A percentile compares a stretch with the other conserved stretches of the same genome.
phyloP scores from a whole-genome alignment of 2,329 filamentous ascomycete species.

The Aureobasidium sp. region DNA sequence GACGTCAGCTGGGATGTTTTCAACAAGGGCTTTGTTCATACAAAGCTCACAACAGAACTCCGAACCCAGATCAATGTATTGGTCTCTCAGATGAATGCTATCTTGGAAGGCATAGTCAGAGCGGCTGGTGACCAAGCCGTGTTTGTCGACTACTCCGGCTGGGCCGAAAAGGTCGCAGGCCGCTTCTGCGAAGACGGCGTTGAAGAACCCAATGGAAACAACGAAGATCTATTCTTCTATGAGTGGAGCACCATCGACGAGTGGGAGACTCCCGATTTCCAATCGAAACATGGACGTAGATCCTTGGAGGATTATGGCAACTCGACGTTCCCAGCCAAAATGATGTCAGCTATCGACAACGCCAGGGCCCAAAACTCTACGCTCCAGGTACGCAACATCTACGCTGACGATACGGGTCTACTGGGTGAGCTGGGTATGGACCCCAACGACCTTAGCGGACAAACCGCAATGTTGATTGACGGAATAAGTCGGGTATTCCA shows the following conservation, averaged over 20 bases:
- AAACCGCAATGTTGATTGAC: neutral
- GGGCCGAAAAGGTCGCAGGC: neutral
- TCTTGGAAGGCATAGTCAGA: neutral
- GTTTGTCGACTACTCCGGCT: neutral
- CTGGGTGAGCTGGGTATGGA: neutral
- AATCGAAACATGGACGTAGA: too few relatives aligned
- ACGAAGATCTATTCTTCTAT: neutral
- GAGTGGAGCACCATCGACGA: neutral
- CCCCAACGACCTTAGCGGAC: neutral
- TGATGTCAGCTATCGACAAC: neutral
- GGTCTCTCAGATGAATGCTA: neutral
- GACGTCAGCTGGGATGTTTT: neutral
- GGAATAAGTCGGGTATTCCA: neutral
- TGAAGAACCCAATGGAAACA: neutral
- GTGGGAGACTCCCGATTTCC: neutral
- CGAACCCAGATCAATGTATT: neutral
- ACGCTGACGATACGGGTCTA: neutral
- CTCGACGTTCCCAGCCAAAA: neutral
- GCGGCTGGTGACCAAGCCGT: neutral
- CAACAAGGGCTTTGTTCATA: neutral
- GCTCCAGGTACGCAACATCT: neutral
- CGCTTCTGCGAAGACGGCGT: neutral
- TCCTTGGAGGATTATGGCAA: neutral
- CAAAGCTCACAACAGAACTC: neutral
- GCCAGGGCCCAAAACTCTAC: neutral